phyloP scores from a whole-genome alignment of 768 basidiomycete species.

The Trametes cingulata region DNA sequence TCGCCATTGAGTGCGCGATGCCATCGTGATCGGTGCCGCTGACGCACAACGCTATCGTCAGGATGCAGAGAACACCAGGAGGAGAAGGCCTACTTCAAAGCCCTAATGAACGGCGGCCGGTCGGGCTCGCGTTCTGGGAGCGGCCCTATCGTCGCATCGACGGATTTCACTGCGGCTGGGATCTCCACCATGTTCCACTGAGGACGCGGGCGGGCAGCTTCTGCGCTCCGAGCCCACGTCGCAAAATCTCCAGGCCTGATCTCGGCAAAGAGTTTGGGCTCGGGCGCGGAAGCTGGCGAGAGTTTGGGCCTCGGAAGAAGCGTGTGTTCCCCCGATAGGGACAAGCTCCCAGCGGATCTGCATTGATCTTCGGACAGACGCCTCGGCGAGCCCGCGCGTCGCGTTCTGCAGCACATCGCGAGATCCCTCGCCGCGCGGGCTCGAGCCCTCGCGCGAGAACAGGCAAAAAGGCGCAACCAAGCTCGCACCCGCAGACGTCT shows the following conservation, averaged over 20 bases:
- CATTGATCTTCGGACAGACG: slow-evolving; percentile 14
- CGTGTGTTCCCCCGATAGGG: slow-evolving; percentile 5
- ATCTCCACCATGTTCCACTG: slow-evolving; percentile 18
- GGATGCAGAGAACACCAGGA: slow-evolving; percentile 15
- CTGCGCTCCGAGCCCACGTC: background rate
- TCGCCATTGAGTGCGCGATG: background rate
- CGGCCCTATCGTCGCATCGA: slow-evolving; percentile 15
- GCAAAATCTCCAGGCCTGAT: background rate
- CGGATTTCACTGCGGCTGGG: slow-evolving; percentile 20
- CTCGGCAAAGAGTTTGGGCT: slow-evolving; percentile 5
- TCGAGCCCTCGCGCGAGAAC: slow-evolving; percentile 6
- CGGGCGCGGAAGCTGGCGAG: slow-evolving; percentile 14
- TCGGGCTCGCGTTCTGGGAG: background rate
- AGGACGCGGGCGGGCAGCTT: background rate
- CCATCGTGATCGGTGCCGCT: background rate
- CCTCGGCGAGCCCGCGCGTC: slow-evolving; percentile 10
- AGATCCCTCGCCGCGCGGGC: background rate
- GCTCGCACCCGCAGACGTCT: slow-evolving; percentile 1
- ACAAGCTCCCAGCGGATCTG: slow-evolving; percentile 7
- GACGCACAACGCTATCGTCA: background rate
- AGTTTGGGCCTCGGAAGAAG: slow-evolving; percentile 25
- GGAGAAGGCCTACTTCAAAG: slow-evolving; percentile 15
- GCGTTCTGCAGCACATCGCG: background rate
- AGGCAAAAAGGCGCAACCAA: slow-evolving; percentile 9
- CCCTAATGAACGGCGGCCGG: slow-evolving; percentile 13